These are phyloP conservation scores for Mortierella sp. DNA, from an alignment of 371 early-diverging fungal species.

Conservation along the genomic window DNA sequence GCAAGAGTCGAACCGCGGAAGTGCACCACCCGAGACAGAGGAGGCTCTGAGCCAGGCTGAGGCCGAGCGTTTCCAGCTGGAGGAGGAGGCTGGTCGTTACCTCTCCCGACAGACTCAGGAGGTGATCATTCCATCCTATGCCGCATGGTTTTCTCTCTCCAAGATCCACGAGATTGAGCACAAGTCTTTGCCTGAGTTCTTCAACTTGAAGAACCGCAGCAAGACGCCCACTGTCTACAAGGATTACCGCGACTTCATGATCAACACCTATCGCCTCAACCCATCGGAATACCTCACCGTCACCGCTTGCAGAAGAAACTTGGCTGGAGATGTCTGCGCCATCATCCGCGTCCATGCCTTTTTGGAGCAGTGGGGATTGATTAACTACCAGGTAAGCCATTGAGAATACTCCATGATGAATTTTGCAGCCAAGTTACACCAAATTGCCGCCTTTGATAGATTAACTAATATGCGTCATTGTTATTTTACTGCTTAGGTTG, in stretches of 20 bases:
- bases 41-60: constrained; percentile 45
- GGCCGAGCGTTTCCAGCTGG: constrained; percentile 60
- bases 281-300: constrained; percentile 97
- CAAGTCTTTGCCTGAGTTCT: constrained; percentile 95
- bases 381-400: constrained; percentile 93
- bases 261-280: constrained; percentile 95
- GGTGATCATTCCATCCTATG: constrained; percentile 86
- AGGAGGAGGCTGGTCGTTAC: constrained; percentile 80
- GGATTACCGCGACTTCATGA: constrained; percentile 98
- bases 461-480: neutral
- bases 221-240: constrained; percentile 94
- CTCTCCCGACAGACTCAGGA: constrained; percentile 81
- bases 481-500: constrained; percentile 69
- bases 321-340: constrained; percentile 98
- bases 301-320: constrained; percentile 94
- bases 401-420: neutral
- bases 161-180: constrained; percentile 93
- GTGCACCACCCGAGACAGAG: constrained; percentile 60
- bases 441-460: neutral
- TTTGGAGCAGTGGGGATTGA: constrained; percentile 99
- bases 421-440: too few relatives aligned
- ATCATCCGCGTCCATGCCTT: constrained; percentile 98
- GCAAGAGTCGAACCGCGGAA: constrained; percentile 63
- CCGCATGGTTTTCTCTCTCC: constrained; percentile 95
- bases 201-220: constrained; percentile 89